Conservation (phyloP, 805 yeast species). For the Ogataea nitratoaversa region DNA sequence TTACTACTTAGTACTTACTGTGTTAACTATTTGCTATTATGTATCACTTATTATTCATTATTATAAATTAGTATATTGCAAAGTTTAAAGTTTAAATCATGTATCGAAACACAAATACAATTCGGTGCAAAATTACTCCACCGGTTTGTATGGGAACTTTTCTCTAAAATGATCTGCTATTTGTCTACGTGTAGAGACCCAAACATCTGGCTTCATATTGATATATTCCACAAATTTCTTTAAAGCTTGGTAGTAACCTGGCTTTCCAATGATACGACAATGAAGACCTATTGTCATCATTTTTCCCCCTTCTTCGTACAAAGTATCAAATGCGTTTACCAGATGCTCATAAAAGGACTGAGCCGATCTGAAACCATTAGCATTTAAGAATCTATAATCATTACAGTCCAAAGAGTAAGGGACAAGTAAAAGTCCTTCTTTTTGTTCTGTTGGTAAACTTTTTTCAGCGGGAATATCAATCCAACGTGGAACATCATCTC, state of each 20-base stretch:
- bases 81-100: too few species aligned
- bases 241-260: constrained; percentile 33
- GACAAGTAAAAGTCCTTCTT: constrained; percentile 23
- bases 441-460: constrained; percentile 11
- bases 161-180: constrained; percentile 30
- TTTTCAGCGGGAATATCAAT: constrained; percentile 29
- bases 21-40: too few species aligned
- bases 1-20: too few species aligned
- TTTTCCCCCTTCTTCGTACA: constrained; percentile 34
- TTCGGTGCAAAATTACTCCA: too few species aligned
- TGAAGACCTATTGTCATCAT: constrained; percentile 37
- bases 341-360: constrained; percentile 29
- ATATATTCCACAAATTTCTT: constrained; percentile 34
- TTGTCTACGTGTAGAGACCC: constrained; percentile 35
- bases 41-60: too few species aligned
- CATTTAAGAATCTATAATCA: constrained; percentile 22
- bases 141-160: constrained; percentile 19
- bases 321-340: constrained; percentile 33
- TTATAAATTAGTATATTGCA: too few species aligned
- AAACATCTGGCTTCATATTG: constrained; percentile 29
- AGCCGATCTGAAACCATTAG: constrained; percentile 28
- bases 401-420: constrained; percentile 27
- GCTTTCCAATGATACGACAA: constrained; percentile 34
- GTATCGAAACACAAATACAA: too few species aligned
- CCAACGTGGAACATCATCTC: constrained; percentile 36